Base-by-base conservation (phyloP, 805 yeast genomes). In the Sungouiella thailandica region DNA sequence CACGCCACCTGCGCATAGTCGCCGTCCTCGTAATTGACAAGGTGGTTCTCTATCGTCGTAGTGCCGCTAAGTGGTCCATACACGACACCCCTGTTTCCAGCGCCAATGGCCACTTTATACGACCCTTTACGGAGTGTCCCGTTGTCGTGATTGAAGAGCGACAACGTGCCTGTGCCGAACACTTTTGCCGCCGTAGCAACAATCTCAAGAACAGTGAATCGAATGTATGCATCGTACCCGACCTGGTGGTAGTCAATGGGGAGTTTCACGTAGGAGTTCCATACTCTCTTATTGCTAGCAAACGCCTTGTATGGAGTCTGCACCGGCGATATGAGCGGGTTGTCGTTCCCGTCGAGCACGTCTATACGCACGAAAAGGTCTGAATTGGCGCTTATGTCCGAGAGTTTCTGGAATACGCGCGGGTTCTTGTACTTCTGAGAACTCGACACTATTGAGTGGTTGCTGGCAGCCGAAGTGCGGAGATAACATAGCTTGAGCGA, bases 191-290 rank as follows among this genome's bases (percentile, higher is more conserved):
- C 57, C 0, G 78, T 74, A 7, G 78, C 76, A 19, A 74, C 72
- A 38, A 76, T 80, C 42, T 84, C 95, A 75, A 80, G 83, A 2
- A 88, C 44, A 2, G 73, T 67, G 16, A 93, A 64, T 34, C 72
- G 71, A 12, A 89, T 53, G 41, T 67, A 71, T 4, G 93, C 58
- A 25, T 74, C 72, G 23, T 77, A 52, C 2, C 85, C 80, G n/a
- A 90, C 55, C 49, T 87, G 93, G 34, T 74, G 72, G 43, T 83
- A 76, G 34, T 70, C 67, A 2, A 89, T 71, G 1, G 97, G 90
- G 29, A 93, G 55, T 29, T 73, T 70, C 14, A 86, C 57, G 83
- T 87, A 81, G 39, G 78, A 76, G 45, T 81, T 73, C 89, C 93
- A 86, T 53, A 72, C 50, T 72, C 72, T 20, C 31, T 51, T 53